Conservation (phyloP, 306 rosid genomes). For the Cercis canadensis region DNA sequence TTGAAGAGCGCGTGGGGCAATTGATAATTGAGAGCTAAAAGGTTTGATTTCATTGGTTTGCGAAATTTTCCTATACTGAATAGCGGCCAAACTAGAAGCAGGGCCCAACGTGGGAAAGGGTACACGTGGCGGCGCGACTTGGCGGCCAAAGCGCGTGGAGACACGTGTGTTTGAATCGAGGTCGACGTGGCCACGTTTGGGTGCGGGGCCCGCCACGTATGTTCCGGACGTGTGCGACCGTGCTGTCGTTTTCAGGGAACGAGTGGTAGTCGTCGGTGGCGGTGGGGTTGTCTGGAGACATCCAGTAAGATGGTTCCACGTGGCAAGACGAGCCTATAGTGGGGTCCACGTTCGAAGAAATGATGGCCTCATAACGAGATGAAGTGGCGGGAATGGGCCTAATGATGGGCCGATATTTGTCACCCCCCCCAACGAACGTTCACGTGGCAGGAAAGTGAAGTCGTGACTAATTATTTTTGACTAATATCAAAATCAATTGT, state of each 20-base stretch:
- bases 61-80: neutral
- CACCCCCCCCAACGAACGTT: no score
- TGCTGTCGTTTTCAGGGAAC: slow-evolving; percentile 48
- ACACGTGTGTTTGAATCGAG: slow-evolving; percentile 60
- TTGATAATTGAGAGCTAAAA: neutral
- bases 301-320: slow-evolving; percentile 51
- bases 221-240: slow-evolving; percentile 49
- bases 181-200: slow-evolving; percentile 73
- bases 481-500: no score
- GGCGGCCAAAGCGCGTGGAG: slow-evolving; percentile 55
- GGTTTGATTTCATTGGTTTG: slow-evolving; percentile 27
- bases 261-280: slow-evolving; percentile 64
- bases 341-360: slow-evolving; percentile 23
- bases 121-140: slow-evolving; percentile 44
- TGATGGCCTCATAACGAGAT: slow-evolving; percentile 40
- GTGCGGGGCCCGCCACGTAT: slow-evolving; percentile 56
- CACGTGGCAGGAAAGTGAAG: no score
- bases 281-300: slow-evolving; percentile 50
- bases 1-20: neutral
- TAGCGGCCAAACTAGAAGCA: neutral
- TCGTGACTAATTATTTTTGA: no score
- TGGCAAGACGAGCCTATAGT: neutral
- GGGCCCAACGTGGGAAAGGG: slow-evolving; percentile 34
- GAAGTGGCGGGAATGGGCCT: no score
- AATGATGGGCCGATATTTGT: no score